Evolutionary conservation across 2,329 filamentous ascomycete genomes (phyloP).

Genomic region (Geoglossum cookeanum): DNA sequence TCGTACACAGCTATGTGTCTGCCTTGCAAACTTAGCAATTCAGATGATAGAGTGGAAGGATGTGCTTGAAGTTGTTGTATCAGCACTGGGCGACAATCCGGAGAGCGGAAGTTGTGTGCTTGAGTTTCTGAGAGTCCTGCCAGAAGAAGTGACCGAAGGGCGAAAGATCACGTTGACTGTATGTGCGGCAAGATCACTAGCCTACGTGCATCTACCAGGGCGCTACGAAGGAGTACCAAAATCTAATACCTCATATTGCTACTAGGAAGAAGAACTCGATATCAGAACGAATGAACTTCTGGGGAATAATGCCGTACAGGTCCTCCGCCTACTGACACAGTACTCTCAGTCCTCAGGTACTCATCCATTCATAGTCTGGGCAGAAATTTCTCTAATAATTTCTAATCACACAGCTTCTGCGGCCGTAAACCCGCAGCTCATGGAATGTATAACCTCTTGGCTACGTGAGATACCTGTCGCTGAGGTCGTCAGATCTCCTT

Average conservation of each 20-base stretch:
- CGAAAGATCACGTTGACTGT: conserved; percentile 98
- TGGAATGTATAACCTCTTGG: conserved; percentile 96
- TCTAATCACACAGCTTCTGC: conserved; percentile 38
- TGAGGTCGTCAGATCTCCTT: conserved; percentile 66
- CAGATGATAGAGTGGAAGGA: conserved; percentile 95
- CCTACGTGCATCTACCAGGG: conserved; percentile 26
- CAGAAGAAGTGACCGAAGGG: conserved; percentile 97
- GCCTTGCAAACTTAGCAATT: conserved; percentile 82
- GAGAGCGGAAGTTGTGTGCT: conserved; percentile 72
- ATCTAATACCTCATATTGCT: conserved; percentile 27
- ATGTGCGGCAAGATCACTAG: conserved; percentile 45
- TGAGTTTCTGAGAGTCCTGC: conserved; percentile 90
- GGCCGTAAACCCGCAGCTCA: conserved; percentile 68
- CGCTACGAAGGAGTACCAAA: conserved; percentile 21
- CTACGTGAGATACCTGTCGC: conserved; percentile 75
- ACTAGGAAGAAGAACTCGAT: conserved; percentile 84
- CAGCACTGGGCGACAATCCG: conserved; percentile 55
- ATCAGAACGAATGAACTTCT: conserved; percentile 75
- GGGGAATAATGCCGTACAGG: conserved; percentile 74
- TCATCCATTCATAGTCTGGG: conserved; percentile 10
- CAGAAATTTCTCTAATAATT: not conserved
- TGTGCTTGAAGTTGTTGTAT: conserved; percentile 65
- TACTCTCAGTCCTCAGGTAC: conserved; percentile 83
- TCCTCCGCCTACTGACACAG: conserved; percentile 69
- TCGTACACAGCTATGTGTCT: conserved; percentile 83